These are phyloP conservation scores for Coniochaeta sp. DNA, from an alignment of 2,329 filamentous ascomycete genomes.

Conservation along the genomic window DNA sequence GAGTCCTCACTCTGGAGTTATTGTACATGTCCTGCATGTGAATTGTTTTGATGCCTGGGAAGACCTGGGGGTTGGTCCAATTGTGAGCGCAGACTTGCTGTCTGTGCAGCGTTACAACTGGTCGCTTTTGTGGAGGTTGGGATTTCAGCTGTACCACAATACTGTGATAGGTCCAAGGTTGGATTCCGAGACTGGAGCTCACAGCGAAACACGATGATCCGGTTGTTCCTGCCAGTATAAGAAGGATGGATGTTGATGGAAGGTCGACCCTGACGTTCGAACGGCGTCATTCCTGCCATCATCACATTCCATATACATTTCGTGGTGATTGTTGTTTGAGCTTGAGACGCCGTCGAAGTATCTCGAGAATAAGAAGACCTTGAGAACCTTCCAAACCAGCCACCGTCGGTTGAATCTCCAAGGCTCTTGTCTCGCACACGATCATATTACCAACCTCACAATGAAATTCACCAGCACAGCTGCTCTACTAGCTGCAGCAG, in stretches of 20 bases:
- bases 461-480: background rate
- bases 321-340: background rate
- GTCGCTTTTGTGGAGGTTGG: background rate
- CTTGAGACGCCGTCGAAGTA: background rate
- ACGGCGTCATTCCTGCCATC: background rate
- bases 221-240: background rate
- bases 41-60: background rate
- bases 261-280: background rate
- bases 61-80: background rate
- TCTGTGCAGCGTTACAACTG: background rate
- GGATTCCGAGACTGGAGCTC: background rate
- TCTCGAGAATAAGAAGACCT: background rate
- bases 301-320: background rate
- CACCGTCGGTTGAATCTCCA: background rate
- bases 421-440: background rate
- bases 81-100: background rate
- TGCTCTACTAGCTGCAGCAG: conserved; percentile 1
- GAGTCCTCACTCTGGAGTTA: background rate
- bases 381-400: background rate
- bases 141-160: too few relatives aligned
- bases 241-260: background rate
- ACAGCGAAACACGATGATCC: background rate
- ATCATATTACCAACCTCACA: background rate
- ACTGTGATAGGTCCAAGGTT: too few relatives aligned
- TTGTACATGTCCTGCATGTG: too few relatives aligned